Conservation (phyloP, 73 alveolate species). For the Paraurostyla sp. region DNA sequence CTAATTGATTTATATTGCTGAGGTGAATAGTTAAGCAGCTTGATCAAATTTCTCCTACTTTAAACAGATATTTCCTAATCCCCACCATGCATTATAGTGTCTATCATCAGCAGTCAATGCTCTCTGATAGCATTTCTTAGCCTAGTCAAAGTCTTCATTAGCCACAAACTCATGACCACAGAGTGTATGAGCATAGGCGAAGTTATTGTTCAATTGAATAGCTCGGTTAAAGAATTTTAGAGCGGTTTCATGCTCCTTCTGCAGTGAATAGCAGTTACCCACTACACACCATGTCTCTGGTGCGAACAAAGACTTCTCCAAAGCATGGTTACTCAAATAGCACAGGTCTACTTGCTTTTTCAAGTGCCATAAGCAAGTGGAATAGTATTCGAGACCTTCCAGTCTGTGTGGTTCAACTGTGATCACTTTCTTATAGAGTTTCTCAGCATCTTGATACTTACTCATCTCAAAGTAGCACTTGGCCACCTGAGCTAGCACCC, state of each 20-base stretch:
- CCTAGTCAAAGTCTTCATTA: slow-evolving; percentile 93
- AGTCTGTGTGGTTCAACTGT: slow-evolving; percentile 92
- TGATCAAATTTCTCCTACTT: slow-evolving; percentile 94
- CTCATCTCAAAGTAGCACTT: slow-evolving; percentile 93
- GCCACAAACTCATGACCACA: slow-evolving; percentile 97
- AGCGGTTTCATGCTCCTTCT: slow-evolving; percentile 97
- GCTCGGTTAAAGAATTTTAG: slow-evolving; percentile 95
- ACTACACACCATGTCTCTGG: slow-evolving; percentile 98
- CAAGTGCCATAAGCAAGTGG: slow-evolving; percentile 97
- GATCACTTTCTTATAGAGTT: slow-evolving; percentile 82
- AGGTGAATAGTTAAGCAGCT: slow-evolving; percentile 87
- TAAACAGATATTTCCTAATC: slow-evolving; percentile 96
- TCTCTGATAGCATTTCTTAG: slow-evolving; percentile 87
- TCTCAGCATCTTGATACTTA: slow-evolving; percentile 93
- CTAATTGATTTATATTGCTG: slow-evolving; percentile 87
- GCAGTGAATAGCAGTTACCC: slow-evolving; percentile 95
- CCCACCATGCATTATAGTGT: slow-evolving; percentile 98
- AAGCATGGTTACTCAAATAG: slow-evolving; percentile 84
- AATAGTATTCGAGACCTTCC: slow-evolving; percentile 95
- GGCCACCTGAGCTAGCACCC: slow-evolving; percentile 93
- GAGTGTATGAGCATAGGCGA: slow-evolving; percentile 95
- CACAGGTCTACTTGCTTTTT: slow-evolving; percentile 95
- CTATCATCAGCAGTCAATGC: slow-evolving; percentile 93
- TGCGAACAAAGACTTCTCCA: slow-evolving; percentile 90
- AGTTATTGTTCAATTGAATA: slow-evolving; percentile 89